Percentiles rank a stretch among this genome's conserved stretches.
These are phyloP conservation scores for Blastocystis hominis DNA, from an alignment of 352 stramenopile genomes.

Conservation along the genomic window DNA sequence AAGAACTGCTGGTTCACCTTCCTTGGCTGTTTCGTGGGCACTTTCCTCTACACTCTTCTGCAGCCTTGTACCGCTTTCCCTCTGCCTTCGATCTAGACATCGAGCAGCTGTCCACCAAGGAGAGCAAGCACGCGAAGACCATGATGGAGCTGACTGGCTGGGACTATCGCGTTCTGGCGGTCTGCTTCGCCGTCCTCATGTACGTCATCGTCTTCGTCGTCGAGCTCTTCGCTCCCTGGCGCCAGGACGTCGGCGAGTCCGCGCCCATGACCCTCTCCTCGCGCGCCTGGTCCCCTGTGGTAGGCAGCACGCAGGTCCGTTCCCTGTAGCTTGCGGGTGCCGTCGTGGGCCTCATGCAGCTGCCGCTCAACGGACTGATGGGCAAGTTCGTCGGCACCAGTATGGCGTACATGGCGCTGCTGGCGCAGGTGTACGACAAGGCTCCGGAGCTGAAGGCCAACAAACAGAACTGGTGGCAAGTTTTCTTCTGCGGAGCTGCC, in stretches of 20 bases:
- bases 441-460: not conserved
- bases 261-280: not conserved
- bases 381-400: constrained; percentile 44
- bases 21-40: constrained; percentile 36
- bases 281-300: not conserved
- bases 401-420: constrained; percentile 34
- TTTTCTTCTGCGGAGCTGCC: not conserved
- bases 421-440: not conserved
- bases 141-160: constrained; percentile 14
- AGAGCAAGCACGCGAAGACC: not conserved
- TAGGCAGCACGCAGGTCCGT: constrained; percentile 20
- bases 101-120: not conserved
- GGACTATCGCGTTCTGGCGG: not conserved
- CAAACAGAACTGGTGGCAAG: constrained; percentile 40
- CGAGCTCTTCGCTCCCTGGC: constrained; percentile 32
- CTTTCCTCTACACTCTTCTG: constrained; percentile 17
- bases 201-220: constrained; percentile 20
- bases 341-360: constrained; percentile 57
- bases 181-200: not conserved
- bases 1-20: constrained; percentile 30
- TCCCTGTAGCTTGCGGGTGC: constrained; percentile 51
- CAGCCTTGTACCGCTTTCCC: not conserved
- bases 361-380: constrained; percentile 56
- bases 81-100: not conserved
- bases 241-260: not conserved